Evolutionary conservation across 352 stramenopile genomes (phyloP).

Genomic region (Phytophthora foliorum): DNA sequence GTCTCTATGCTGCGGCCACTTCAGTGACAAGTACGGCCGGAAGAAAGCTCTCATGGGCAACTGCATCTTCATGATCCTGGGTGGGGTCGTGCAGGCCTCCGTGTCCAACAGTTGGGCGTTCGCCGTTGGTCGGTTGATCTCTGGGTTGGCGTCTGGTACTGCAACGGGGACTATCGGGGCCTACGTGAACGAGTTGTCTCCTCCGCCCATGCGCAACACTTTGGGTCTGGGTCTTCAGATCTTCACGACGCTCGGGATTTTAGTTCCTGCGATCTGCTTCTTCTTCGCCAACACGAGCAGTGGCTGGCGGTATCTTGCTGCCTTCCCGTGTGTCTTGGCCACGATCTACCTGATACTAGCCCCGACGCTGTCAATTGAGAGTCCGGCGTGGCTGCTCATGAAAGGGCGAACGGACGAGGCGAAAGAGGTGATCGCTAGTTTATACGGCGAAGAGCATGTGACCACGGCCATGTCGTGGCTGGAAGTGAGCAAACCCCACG

Average conservation of each 20-base stretch:
- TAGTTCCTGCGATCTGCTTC: too few relatives aligned
- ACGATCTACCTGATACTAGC: constrained; percentile 45
- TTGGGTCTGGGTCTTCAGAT: constrained; percentile 54
- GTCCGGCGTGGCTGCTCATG: constrained; percentile 46
- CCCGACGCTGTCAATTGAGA: constrained; percentile 41
- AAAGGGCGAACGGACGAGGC: constrained; percentile 35
- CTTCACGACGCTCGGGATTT: constrained; percentile 51
- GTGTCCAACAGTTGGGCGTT: constrained; percentile 34
- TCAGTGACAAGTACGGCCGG: constrained; percentile 38
- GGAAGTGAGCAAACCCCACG: constrained; percentile 18
- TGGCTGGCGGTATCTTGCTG: constrained; percentile 48
- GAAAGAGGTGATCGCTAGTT: constrained; percentile 29
- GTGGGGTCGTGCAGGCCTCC: constrained; percentile 39
- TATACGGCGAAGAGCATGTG: constrained; percentile 45
- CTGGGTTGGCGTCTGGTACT: constrained; percentile 40
- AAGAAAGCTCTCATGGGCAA: constrained; percentile 28
- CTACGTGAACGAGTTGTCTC: constrained; percentile 55
- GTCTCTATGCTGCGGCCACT: constrained; percentile 41
- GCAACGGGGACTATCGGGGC: constrained; percentile 15
- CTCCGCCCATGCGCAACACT: constrained; percentile 45
- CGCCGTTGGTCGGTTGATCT: constrained; percentile 39
- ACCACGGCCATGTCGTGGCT: constrained; percentile 38
- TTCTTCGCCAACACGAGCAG: constrained; percentile 44
- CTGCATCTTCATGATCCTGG: constrained; percentile 48
- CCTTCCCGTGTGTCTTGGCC: constrained; percentile 51